Base-by-base conservation (phyloP, 345 rosid species). In the Cardamine occulta region DNA sequence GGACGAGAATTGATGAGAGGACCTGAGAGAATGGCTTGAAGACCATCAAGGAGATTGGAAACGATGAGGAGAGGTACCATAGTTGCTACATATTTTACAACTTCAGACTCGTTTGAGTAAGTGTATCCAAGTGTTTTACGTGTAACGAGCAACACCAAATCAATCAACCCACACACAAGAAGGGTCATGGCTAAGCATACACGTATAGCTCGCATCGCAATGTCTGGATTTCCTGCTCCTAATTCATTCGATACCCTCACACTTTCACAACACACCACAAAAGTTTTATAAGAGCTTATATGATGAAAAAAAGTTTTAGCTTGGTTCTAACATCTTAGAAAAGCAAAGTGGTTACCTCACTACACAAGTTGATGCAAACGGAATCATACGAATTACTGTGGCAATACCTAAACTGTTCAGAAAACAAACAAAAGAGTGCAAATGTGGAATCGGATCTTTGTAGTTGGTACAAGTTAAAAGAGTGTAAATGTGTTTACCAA, bases 341-440 rank as follows among this genome's bases (percentile, higher is more conserved):
- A 63, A 3, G 23, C 5, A 2, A 45, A 37, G 2, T 45, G 54
- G 44, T 28, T 64, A 64, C 68, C 68, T 45, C 4, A 64, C 53
- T 26, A 64, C 40, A 26, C 37, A 15, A 8, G 35, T 45, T 10
- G 86, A 85, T 49, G 93, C 97, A 19, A 49, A 83, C n/a, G 93
- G 86, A 68, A 88, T 81, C 91, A 85, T 91, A 86, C 88, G 89
- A 62, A 83, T 82, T 1, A 81, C 61, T 31, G 78, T 47, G 37
- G 80, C 77, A 8, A 91, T 86, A 63, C 74, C 89, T 8, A 88
- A 87, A 77, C 93, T 88, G 87, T 31, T 15, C 8, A 44, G 15
- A n/a, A 45, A 28, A 28, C 31, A 28, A 24, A 24, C 3, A 24
- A 24, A 24, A 24, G 28, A 24, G 28, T 24, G 3, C 28, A 24